Base-by-base conservation (phyloP, 2,329 filamentous ascomycete species). In the Aureobasidium leucospermi region DNA sequence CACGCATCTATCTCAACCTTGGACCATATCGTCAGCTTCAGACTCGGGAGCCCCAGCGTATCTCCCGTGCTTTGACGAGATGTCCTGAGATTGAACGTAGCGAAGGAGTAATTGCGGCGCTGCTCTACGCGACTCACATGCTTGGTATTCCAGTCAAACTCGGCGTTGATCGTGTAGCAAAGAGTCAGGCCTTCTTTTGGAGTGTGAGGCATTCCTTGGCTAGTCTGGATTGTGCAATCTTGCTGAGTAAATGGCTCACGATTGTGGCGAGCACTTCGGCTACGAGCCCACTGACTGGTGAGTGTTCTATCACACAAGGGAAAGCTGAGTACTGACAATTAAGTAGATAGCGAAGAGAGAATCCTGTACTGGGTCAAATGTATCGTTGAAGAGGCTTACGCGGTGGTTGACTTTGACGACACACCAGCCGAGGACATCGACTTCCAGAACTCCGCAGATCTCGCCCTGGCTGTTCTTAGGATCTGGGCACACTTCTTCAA, bases 161-260 rank as follows among this genome's bases (percentile, higher is more conserved):
- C 0, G 81, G 81, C 0, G 77, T 84, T 15, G 79, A 81, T 55
- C 75, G 78, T 13, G 80, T 83, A 0, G 79, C 79, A 0, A 71
- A 78, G 15, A 83, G 79, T 15, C 80, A 83, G 53, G 79, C 80
- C 0, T 80, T 81, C 46, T 79, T 82, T 49, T 83, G 81, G 80
- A 81, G 79, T 4, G 79, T 81, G 2, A 74, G 81, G n/a, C 80
- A 83, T 56, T 79, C 79, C 0, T 71, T 83, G 0, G 81, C 78
- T 4, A 78, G 78, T 1, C 71, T 84, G 0, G 81, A 84, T 63
- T 82, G 80, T 19, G 79, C 79, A 0, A 75, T 83, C 0, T 68
- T 84, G 2, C 67, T 83, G 0, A 79, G 78, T 13, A 83, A 82
- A 61, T 79, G 78, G 77, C 69, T 79, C 0, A 15, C 15, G 3